Base-by-base conservation (phyloP, 2,329 filamentous ascomycete genomes). In the Cadophora sp. region DNA sequence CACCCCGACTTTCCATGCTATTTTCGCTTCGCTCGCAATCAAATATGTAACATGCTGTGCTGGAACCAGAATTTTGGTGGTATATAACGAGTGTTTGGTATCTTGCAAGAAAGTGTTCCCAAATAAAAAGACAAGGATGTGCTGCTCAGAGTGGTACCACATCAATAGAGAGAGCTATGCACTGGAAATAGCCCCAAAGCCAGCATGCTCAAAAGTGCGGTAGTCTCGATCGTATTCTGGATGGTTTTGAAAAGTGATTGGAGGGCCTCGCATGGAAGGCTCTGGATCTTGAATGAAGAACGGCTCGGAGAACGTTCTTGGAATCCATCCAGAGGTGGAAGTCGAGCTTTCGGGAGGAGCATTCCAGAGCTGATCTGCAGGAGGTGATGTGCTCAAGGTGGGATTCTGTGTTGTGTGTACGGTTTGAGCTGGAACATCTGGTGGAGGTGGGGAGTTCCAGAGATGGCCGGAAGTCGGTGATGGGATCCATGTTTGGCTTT, bases 141-240 rank as follows among this genome's bases (percentile, higher is more conserved):
- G 9, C 7, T 11, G n/a, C 20, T 6, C 9, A 3, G 11, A 20
- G 18, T 8, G 45, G 30, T n/a, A 20, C n/a, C 2, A 20, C 6
- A 11, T 48, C 18, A 11, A 20, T 8, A n/a, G 20, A 7, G 20
- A n/a, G 20, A 7, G 20, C 22, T 20, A 58, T 24, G 36, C 55
- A 43, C 55, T 58, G 20, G 55, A 58, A 27, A 58, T 18, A n/a
- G 55, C 55, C 22, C 55, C 55, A 18, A 58, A 41, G 5, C 33
- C 55, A 13, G 55, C 55, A 39, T 58, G 55, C 33, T 58, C 55
- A n/a, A 58, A 58, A 22, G 55, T 43, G 33, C 16, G 55, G 20
- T 41, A 22, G 36, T 58, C 55, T 27, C 55, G 41, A 7, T 58
- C 55, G 20, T 41, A 58, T 43, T 58, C 55, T 20, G 33, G 55